phyloP scores from a whole-genome alignment of 768 basidiomycete genomes.

The Lactifluus rugatus region DNA sequence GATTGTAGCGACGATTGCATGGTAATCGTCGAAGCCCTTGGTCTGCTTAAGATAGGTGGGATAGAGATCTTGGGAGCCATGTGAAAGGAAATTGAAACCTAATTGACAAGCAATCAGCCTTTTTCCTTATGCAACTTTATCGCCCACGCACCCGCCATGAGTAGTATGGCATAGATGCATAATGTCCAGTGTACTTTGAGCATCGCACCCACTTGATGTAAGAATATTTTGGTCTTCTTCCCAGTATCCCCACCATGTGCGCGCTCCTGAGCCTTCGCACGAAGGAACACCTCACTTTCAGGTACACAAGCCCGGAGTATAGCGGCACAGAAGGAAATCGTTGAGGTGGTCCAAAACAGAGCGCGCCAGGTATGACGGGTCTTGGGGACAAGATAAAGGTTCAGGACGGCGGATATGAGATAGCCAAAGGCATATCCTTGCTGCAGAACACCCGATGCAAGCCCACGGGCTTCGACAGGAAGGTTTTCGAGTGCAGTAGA shows the following conservation, averaged over 20 bases:
- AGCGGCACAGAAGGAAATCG: constrained; percentile 63
- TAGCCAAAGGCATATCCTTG: constrained; percentile 86
- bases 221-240: constrained; percentile 60
- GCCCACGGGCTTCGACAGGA: constrained; percentile 76
- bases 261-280: constrained; percentile 47
- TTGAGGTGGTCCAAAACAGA: constrained; percentile 74
- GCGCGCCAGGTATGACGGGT: constrained; percentile 46
- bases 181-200: constrained; percentile 71
- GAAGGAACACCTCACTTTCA: constrained; percentile 67
- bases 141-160: constrained; percentile 49
- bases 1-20: constrained; percentile 36
- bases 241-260: constrained; percentile 30
- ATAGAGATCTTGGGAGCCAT: constrained; percentile 37
- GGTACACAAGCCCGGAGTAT: constrained; percentile 56
- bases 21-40: constrained; percentile 28
- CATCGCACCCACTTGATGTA: constrained; percentile 66
- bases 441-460: constrained; percentile 78
- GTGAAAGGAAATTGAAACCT: constrained; percentile 46
- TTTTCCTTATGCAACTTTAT: background rate
- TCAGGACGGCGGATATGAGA: constrained; percentile 75
- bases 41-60: constrained; percentile 32
- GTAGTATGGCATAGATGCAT: constrained; percentile 74
- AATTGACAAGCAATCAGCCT: constrained; percentile 8
- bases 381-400: constrained; percentile 47
- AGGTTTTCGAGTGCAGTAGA: constrained; percentile 84